These are phyloP conservation scores for Populus hybrid DNA, from an alignment of 441 rosid genomes.

Conservation along the genomic window DNA sequence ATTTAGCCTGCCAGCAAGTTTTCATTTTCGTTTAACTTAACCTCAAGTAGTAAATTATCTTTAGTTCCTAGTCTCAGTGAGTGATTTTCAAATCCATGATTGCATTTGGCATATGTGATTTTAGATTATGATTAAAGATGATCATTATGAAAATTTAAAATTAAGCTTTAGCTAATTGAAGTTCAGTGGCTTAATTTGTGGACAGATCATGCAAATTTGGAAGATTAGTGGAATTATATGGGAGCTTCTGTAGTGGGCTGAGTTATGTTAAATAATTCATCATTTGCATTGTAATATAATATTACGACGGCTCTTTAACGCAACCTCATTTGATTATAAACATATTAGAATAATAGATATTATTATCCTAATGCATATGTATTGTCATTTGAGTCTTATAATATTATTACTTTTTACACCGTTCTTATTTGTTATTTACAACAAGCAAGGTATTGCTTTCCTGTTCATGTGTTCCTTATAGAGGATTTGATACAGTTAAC, in stretches of 20 bases:
- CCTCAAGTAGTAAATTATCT: background rate
- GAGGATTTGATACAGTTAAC: background rate
- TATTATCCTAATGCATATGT: slow-evolving; percentile 1
- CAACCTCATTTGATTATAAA: slow-evolving; percentile 19
- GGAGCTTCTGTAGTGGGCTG: slow-evolving; percentile 8
- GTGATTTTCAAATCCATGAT: background rate
- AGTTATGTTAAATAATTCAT: background rate
- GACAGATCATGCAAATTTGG: slow-evolving; percentile 4
- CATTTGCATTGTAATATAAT: slow-evolving; percentile 2
- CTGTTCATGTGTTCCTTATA: background rate
- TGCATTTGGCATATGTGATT: background rate
- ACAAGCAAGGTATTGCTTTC: background rate
- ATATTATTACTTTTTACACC: background rate
- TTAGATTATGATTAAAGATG: background rate
- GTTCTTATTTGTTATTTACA: background rate
- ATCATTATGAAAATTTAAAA: background rate
- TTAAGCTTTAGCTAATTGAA: slow-evolving; percentile 13
- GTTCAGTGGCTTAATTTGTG: slow-evolving; percentile 13
- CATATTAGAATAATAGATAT: slow-evolving; percentile 13
- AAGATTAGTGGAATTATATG: slow-evolving; percentile 3
- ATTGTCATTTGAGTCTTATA: background rate
- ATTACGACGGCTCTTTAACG: slow-evolving; percentile 8
- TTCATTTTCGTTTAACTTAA: background rate
- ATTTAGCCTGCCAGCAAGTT: background rate
- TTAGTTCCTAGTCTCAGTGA: background rate